Evolutionary conservation across 2,329 filamentous ascomycete genomes (phyloP), one percentile per base, ranked within the genome.

Genomic region (Hypoxylon sp.): DNA sequence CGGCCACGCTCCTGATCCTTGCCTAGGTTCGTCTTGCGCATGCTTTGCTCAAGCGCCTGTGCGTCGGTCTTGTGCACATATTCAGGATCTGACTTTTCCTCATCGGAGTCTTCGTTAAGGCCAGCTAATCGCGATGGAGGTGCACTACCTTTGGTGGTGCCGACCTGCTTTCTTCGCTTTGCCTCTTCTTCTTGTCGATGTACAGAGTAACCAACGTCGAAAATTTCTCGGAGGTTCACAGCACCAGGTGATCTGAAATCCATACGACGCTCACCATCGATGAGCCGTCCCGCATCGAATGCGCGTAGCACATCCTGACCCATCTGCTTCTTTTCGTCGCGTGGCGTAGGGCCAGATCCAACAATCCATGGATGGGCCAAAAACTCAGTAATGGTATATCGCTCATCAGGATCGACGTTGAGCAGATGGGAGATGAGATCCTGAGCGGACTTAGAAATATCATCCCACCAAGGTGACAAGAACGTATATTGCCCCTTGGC

Each of bases 381-480:
- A 80, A 99, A 99, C 74, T 98, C 90, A 62, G 87, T 88, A 75
- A 99, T 99, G 2, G 92, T 94, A 79, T 93, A 99, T 17, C 95
- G 89, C 83, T 97, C 94, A 64, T 97, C 93, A 0, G 95, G 95
- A 70, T 99, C 93, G 63, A 99, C 95, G 0, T 93, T 96, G 65
- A 99, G 81, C 0, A 99, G 86, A 77, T 99, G 95, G 4, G 91
- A 92, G 60, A 99, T 94, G 8, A 99, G 83, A 72, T 99, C 94
- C 77, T 98, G 93, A 0, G 95, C 95, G 3, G 92, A 90, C 76
- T 95, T 93, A 64, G 94, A 97, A 65, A 99, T 98, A 61, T 97
- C 94, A 71, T 99, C 95, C 95, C 95, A 99, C 95, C 95, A 99
- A 0, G 95, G 95, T 2, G 94, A 98, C 44, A 99, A 81, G 82